Percentiles rank a stretch among this genome's conserved stretches.
These are phyloP conservation scores for Patellaria atrata DNA, from an alignment of 495 filamentous ascomycete species.

Conservation along the genomic window DNA sequence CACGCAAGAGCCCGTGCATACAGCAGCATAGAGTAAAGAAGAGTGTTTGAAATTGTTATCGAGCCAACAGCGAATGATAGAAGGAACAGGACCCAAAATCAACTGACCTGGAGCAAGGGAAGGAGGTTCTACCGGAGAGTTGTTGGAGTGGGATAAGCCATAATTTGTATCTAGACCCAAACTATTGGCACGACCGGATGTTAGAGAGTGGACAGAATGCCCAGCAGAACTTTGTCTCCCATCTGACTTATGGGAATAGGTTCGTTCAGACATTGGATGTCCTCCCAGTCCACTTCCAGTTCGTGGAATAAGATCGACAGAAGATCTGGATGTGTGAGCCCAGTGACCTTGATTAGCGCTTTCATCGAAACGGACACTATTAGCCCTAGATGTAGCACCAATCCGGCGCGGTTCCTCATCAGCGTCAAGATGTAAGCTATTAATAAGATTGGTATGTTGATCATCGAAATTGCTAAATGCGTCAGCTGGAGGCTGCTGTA, in stretches of 20 bases:
- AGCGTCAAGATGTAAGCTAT: constrained; percentile 63
- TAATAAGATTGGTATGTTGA: constrained; percentile 52
- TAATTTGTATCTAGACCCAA: constrained; percentile 64
- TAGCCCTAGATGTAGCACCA: constrained; percentile 73
- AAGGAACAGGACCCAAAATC: constrained; percentile 70
- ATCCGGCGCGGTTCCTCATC: constrained; percentile 79
- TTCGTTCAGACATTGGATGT: constrained; percentile 74
- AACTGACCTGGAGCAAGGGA: constrained; percentile 73
- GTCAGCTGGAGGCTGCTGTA: constrained; percentile 59
- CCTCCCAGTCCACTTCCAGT: constrained; percentile 71
- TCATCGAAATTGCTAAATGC: constrained; percentile 77
- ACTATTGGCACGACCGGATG: constrained; percentile 70
- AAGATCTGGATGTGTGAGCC: constrained; percentile 65
- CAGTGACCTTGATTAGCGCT: constrained; percentile 86
- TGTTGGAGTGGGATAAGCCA: constrained; percentile 44
- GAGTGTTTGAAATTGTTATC: constrained; percentile 73
- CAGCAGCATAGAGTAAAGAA: constrained; percentile 73
- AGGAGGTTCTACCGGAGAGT: constrained; percentile 47
- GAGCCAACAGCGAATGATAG: constrained; percentile 93
- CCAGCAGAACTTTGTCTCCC: constrained; percentile 87
- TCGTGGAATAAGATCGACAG: constrained; percentile 63
- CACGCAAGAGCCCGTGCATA: constrained; percentile 82
- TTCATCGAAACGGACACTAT: constrained; percentile 98
- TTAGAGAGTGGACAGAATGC: constrained; percentile 49
- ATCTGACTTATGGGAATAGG: constrained; percentile 87